These are phyloP conservation scores for Aureobasidium sp. DNA, from an alignment of 2,329 filamentous ascomycete species.

Conservation along the genomic window DNA sequence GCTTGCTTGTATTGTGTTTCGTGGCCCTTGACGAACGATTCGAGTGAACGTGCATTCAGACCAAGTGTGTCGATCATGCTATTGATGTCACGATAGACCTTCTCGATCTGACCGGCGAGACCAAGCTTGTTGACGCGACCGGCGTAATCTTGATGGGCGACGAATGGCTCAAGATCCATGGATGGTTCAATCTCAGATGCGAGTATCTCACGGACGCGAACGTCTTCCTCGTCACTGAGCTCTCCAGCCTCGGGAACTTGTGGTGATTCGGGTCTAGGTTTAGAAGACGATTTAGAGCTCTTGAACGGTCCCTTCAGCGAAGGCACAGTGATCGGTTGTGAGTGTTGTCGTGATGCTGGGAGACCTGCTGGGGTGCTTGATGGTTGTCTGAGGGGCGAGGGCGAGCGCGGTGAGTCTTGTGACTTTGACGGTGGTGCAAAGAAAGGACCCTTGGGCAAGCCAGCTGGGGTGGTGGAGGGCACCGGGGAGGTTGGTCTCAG, in stretches of 20 bases:
- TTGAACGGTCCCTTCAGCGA: constrained; percentile 14
- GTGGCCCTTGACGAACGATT: constrained; percentile 60
- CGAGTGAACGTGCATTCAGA: constrained; percentile 66
- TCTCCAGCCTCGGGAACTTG: constrained; percentile 37
- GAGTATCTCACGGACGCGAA: constrained; percentile 58
- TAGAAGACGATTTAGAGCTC: constrained; percentile 20
- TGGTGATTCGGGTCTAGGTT: constrained; percentile 24
- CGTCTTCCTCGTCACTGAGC: constrained; percentile 62
- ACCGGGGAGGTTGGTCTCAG: constrained; percentile 3
- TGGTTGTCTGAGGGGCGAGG: constrained; percentile 60
- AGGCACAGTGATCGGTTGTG: constrained; percentile 19
- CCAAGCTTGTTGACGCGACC: constrained; percentile 36
- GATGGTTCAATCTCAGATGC: constrained; percentile 55
- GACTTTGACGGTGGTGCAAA: constrained; percentile 18
- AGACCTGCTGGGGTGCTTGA: constrained; percentile 40
- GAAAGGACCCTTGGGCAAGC: constrained; percentile 17
- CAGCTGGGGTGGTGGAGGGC: constrained; percentile 18
- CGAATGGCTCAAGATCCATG: constrained; percentile 58
- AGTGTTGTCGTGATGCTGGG: constrained; percentile 14
- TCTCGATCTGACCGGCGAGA: constrained; percentile 42
- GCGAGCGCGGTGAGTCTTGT: constrained; percentile 51
- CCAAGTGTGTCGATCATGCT: constrained; percentile 92
- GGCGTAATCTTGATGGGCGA: constrained; percentile 47
- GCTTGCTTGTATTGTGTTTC: constrained; percentile 45
- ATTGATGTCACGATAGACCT: constrained; percentile 70